phyloP scores from a whole-genome alignment of 495 filamentous ascomycete species.

The Hyaloscypha finlandica region DNA sequence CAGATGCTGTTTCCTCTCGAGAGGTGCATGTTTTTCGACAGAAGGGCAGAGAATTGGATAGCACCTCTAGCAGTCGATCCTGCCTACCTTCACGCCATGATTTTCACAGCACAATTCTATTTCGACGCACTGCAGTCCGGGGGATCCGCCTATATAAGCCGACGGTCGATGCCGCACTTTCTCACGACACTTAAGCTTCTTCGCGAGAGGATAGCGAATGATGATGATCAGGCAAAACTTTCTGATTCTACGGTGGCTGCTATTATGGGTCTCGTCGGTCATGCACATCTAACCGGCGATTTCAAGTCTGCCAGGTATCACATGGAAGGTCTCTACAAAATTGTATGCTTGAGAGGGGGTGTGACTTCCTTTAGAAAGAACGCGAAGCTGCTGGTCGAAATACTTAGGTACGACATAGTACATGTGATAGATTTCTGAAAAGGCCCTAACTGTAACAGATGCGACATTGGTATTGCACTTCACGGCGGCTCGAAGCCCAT shows the following conservation, averaged over 20 bases:
- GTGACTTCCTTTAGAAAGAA: not conserved
- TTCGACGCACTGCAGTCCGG: not conserved
- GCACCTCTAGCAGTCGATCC: constrained; percentile 5
- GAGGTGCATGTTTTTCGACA: constrained; percentile 8
- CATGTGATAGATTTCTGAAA: not conserved
- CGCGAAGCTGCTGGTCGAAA: constrained; percentile 10
- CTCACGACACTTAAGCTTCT: constrained; percentile 24
- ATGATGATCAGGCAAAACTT: constrained; percentile 27
- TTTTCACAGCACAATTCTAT: constrained; percentile 1
- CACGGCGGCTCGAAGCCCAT: constrained; percentile 1
- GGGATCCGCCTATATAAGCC: not conserved
- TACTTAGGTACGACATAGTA: not conserved
- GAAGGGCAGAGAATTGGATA: constrained; percentile 4
- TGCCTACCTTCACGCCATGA: constrained; percentile 14
- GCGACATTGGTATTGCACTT: constrained; percentile 3
- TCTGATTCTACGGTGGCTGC: constrained; percentile 40
- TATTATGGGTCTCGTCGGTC: constrained; percentile 34
- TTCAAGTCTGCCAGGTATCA: constrained; percentile 36
- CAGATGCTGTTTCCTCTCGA: constrained; percentile 5
- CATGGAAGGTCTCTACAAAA: constrained; percentile 38
- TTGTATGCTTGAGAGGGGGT: constrained; percentile 40
- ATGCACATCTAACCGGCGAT: constrained; percentile 37
- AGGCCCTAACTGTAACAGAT: not conserved
- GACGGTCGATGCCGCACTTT: not conserved
- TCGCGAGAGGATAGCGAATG: constrained; percentile 33